A percentile compares a stretch with the other conserved stretches of the same genome.
Conservation (phyloP, 2,329 filamentous ascomycete species). For the Ophiostoma sp. region DNA sequence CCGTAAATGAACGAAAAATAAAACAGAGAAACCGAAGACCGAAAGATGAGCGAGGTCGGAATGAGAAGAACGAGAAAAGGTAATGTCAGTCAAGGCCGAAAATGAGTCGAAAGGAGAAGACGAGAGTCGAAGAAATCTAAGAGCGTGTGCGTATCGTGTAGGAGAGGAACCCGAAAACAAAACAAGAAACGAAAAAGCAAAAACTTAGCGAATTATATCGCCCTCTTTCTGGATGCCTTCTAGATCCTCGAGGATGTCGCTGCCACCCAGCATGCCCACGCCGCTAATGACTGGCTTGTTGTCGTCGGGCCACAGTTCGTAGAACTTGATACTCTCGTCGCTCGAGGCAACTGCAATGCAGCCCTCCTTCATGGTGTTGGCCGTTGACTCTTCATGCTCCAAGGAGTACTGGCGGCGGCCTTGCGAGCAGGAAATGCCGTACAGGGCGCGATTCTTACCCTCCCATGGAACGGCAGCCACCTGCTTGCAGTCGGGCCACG, state of each 20-base stretch:
- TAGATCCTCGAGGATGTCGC: slow-evolving; percentile 78
- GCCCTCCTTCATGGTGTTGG: slow-evolving; percentile 62
- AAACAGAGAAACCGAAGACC: neutral
- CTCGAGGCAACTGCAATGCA: slow-evolving; percentile 91
- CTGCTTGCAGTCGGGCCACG: slow-evolving; percentile 88
- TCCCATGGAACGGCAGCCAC: slow-evolving; percentile 84
- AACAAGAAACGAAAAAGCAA: too few species aligned
- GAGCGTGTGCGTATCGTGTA: neutral
- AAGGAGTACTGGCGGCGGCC: neutral
- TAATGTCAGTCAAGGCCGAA: too few species aligned
- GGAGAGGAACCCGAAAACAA: neutral
- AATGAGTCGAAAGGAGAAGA: neutral
- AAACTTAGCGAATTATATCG: slow-evolving; percentile 65
- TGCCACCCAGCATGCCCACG: slow-evolving; percentile 71
- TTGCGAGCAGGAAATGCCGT: slow-evolving; percentile 73
- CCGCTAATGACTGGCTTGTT: slow-evolving; percentile 54
- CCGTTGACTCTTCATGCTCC: neutral
- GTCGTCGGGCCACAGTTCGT: slow-evolving; percentile 83
- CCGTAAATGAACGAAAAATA: neutral
- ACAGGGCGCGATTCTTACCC: slow-evolving; percentile 75
- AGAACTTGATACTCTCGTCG: slow-evolving; percentile 90
- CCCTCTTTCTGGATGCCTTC: slow-evolving; percentile 77
- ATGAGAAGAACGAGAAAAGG: neutral
- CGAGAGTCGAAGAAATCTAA: neutral
- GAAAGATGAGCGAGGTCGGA: neutral